phyloP scores from a whole-genome alignment of 2,329 filamentous ascomycete species.

The Rutstroemia sp. region DNA sequence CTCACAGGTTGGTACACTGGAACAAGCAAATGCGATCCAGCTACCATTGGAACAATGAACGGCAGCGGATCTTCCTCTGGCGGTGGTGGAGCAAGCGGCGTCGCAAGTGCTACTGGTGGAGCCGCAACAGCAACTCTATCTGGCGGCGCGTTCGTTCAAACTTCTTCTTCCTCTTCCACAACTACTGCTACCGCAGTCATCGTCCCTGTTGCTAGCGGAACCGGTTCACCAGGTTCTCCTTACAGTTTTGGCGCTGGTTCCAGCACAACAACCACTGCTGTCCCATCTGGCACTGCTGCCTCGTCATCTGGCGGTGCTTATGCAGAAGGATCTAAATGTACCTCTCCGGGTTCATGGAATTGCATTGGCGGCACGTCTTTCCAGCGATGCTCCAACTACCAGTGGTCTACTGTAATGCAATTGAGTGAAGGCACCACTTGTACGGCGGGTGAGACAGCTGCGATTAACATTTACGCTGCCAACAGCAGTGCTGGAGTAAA shows the following conservation, averaged over 20 bases:
- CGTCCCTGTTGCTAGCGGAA: neutral
- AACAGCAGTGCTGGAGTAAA: neutral
- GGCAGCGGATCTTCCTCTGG: neutral
- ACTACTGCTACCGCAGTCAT: neutral
- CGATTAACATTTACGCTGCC: slow-evolving; percentile 31
- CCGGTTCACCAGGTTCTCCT: neutral
- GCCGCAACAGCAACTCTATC: neutral
- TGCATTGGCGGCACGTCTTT: slow-evolving; percentile 40
- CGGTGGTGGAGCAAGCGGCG: neutral
- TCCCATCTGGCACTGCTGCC: neutral
- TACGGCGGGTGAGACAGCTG: slow-evolving; percentile 31
- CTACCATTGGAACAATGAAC: slow-evolving; percentile 11
- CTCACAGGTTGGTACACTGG: slow-evolving; percentile 12
- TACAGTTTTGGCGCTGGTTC: neutral
- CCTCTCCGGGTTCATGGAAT: slow-evolving; percentile 42
- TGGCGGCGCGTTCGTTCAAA: neutral
- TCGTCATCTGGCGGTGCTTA: slow-evolving; percentile 1
- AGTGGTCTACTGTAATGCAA: slow-evolving; percentile 36
- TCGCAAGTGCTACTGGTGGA: neutral
- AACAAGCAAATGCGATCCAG: slow-evolving; percentile 13
- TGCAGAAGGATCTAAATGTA: slow-evolving; percentile 36
- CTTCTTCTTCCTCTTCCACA: neutral
- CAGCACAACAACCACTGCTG: neutral
- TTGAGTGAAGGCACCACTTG: slow-evolving; percentile 40
- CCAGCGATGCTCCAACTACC: slow-evolving; percentile 45